Conservation (phyloP, 352 stramenopile genomes). For the Phytophthora pistaciae region DNA sequence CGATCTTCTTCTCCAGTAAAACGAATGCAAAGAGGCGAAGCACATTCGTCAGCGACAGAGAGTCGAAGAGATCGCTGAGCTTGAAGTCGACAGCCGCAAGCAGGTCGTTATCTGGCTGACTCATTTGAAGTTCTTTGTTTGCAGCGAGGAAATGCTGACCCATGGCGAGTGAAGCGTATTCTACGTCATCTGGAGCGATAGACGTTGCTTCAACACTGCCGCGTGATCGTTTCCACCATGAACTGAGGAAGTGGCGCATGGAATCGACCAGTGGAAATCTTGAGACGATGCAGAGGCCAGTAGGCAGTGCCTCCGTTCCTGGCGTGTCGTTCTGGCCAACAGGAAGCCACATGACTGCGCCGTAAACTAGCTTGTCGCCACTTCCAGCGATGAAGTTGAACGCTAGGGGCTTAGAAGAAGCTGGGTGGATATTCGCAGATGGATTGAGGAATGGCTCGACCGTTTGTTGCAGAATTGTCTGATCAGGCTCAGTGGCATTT, state of each 20-base stretch:
- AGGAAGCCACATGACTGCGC: constrained; percentile 47
- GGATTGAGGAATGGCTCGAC: constrained; percentile 61
- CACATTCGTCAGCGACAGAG: constrained; percentile 63
- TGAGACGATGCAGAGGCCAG: constrained; percentile 63
- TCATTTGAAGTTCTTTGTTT: not conserved
- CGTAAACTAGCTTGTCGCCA: constrained; percentile 46
- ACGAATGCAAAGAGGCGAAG: constrained; percentile 71
- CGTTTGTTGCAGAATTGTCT: constrained; percentile 29
- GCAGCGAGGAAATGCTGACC: constrained; percentile 5
- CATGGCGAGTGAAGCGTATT: constrained; percentile 16
- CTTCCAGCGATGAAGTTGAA: constrained; percentile 70
- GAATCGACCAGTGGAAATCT: constrained; percentile 61
- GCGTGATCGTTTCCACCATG: constrained; percentile 26
- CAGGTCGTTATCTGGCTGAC: not conserved
- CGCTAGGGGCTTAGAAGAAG: constrained; percentile 29
- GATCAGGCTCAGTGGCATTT: not conserved
- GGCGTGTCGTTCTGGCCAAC: constrained; percentile 6
- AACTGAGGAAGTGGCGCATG: constrained; percentile 49
- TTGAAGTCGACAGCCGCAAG: constrained; percentile 42
- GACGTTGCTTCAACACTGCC: not conserved
- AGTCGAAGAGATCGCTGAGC: constrained; percentile 65
- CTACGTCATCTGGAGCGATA: not conserved
- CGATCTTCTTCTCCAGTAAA: constrained; percentile 78
- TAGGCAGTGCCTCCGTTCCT: not conserved
- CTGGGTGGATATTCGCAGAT: constrained; percentile 22